Conservation (phyloP, 768 basidiomycete genomes). For the Amanita thiersii region DNA sequence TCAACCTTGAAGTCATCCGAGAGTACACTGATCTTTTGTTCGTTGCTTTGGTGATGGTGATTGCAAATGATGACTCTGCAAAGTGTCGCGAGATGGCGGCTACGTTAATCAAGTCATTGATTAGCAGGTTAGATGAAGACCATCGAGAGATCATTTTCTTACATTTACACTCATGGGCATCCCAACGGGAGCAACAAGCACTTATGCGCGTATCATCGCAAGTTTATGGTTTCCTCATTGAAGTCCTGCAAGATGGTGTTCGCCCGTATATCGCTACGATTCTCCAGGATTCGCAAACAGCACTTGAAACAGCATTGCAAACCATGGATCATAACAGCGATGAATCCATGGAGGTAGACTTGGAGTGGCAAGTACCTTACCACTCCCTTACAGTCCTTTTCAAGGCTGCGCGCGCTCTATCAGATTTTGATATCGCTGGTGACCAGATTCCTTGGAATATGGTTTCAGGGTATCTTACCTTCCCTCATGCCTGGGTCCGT, state of each 20-base stretch:
- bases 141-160: conserved; percentile 49
- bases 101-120: conserved; percentile 70
- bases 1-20: conserved; percentile 60
- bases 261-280: conserved; percentile 37
- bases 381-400: conserved; percentile 61
- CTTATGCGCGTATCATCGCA: conserved; percentile 72
- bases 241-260: conserved; percentile 46
- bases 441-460: conserved; percentile 53
- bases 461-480: conserved; percentile 63
- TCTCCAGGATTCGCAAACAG: conserved; percentile 45
- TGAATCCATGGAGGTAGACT: conserved; percentile 37
- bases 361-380: conserved; percentile 80
- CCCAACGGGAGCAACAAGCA: conserved; percentile 47
- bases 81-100: conserved; percentile 88
- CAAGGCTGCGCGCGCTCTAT: conserved; percentile 54
- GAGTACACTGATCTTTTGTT: conserved; percentile 89
- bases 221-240: conserved; percentile 76
- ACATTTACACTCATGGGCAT: conserved; percentile 76
- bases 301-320: conserved; percentile 34
- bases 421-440: conserved; percentile 35
- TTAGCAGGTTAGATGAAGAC: conserved; percentile 56
- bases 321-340: conserved; percentile 27
- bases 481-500: conserved; percentile 94
- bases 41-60: conserved; percentile 82
- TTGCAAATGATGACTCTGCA: conserved; percentile 90